These are phyloP conservation scores for Macrolepiota dolichaula DNA, from an alignment of 768 basidiomycete species.

Conservation along the genomic window DNA sequence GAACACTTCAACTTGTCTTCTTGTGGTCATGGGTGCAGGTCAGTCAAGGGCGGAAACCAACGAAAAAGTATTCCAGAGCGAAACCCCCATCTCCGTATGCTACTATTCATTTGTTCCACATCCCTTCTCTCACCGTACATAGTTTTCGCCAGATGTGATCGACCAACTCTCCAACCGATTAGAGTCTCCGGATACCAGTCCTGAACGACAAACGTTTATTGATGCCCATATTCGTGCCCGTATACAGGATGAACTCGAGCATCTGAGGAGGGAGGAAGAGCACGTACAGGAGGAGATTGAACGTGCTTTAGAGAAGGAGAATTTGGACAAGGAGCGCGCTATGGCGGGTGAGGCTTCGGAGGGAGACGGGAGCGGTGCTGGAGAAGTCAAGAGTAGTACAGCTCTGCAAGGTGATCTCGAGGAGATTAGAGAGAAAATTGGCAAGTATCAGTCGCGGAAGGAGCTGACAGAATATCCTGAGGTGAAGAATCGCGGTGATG, in stretches of 20 bases:
- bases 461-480: slow-evolving; percentile 52
- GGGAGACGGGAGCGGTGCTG: slow-evolving; percentile 29
- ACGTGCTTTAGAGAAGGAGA: slow-evolving; percentile 80
- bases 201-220: slow-evolving; percentile 69
- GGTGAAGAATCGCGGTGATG: slow-evolving; percentile 54
- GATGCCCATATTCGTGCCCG: slow-evolving; percentile 71
- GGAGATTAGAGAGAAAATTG: slow-evolving; percentile 69
- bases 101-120: neutral
- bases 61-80: slow-evolving; percentile 55
- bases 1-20: slow-evolving; percentile 7
- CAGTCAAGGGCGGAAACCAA: slow-evolving; percentile 60
- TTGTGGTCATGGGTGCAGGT: slow-evolving; percentile 54
- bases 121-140: neutral
- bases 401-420: slow-evolving; percentile 72
- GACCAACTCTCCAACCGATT: slow-evolving; percentile 70
- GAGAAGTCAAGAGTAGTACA: slow-evolving; percentile 54
- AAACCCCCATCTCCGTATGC: slow-evolving; percentile 52
- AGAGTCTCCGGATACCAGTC: slow-evolving; percentile 54
- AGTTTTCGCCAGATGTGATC: slow-evolving; percentile 87
- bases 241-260: slow-evolving; percentile 66
- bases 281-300: slow-evolving; percentile 71
- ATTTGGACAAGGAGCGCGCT: slow-evolving; percentile 69
- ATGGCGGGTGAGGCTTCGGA: slow-evolving; percentile 43
- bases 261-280: slow-evolving; percentile 67
- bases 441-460: slow-evolving; percentile 58